Evolutionary conservation across 176 grass and related monocot species (phyloP).

Genomic region (Zoysia pacifica): DNA sequence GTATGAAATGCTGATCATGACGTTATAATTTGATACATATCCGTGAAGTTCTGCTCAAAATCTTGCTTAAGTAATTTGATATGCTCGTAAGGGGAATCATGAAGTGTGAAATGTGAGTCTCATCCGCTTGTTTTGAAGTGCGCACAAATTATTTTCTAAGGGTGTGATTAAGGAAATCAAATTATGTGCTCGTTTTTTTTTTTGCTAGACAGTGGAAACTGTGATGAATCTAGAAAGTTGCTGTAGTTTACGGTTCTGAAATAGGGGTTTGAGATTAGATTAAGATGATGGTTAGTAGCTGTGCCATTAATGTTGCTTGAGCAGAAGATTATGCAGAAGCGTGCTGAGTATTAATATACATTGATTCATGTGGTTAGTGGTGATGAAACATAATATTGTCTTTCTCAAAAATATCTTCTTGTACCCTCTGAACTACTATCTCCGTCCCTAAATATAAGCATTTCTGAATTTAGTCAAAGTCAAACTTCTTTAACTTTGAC

Average conservation of each 20-base stretch:
- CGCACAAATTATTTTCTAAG: background rate
- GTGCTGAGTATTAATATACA: background rate
- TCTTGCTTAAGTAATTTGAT: background rate
- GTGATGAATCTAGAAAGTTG: background rate
- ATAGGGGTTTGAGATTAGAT: background rate
- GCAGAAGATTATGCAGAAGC: background rate
- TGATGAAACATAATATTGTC: background rate
- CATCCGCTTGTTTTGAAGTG: background rate
- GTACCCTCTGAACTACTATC: background rate
- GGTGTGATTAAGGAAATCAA: background rate
- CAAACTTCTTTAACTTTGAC: too few relatives aligned
- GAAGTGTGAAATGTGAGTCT: too few relatives aligned
- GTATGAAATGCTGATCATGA: constrained; percentile 11
- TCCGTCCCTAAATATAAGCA: too few relatives aligned
- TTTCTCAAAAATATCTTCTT: background rate
- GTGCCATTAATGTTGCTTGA: background rate
- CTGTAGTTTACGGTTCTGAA: background rate
- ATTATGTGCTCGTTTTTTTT: background rate
- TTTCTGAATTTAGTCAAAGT: too few relatives aligned
- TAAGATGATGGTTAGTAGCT: background rate
- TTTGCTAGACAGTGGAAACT: background rate
- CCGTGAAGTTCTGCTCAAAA: constrained; percentile 2
- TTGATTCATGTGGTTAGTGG: background rate
- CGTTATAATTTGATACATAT: constrained; percentile 8
- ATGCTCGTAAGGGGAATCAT: background rate